Percentiles rank a stretch among this genome's conserved stretches.
Evolutionary conservation across 2,329 filamentous ascomycete species (phyloP).

Genomic region (Tolypocladium amazonense): DNA sequence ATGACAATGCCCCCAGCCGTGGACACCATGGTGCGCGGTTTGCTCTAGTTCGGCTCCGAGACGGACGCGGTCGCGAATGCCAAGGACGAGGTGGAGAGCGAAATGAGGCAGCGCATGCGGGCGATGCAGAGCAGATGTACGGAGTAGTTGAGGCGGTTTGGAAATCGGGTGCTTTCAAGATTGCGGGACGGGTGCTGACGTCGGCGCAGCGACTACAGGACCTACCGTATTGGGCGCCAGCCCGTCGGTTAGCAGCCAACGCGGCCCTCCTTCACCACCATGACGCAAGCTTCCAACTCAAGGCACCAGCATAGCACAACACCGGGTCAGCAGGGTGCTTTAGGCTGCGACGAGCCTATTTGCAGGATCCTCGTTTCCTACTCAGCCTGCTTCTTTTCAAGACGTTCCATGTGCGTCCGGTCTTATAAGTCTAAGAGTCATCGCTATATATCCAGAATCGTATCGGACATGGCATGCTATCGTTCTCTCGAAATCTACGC

Average conservation of each 20-base stretch:
- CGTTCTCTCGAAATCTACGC: too few relatives aligned
- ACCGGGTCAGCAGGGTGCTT: not conserved
- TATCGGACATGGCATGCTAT: not conserved
- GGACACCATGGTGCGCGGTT: constrained; percentile 36
- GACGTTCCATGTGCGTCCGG: not conserved
- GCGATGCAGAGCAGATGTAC: not conserved
- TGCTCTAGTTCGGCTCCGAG: not conserved
- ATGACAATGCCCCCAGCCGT: constrained; percentile 61
- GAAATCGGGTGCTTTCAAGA: too few relatives aligned
- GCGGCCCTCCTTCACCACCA: not conserved
- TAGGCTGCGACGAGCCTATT: not conserved
- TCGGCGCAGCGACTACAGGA: not conserved
- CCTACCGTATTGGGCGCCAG: not conserved
- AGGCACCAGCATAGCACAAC: not conserved
- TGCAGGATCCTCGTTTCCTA: not conserved
- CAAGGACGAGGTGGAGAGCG: not conserved
- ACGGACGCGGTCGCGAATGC: not conserved
- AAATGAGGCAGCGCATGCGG: not conserved
- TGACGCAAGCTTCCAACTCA: not conserved
- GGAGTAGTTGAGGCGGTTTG: not conserved
- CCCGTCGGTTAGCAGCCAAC: not conserved
- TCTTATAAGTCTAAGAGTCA: not conserved
- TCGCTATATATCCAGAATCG: not conserved
- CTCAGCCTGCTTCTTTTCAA: not conserved
- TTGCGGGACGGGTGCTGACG: not conserved